Conservation (phyloP, 2,329 filamentous ascomycete genomes). For the Colletotrichum gloeosporioides region DNA sequence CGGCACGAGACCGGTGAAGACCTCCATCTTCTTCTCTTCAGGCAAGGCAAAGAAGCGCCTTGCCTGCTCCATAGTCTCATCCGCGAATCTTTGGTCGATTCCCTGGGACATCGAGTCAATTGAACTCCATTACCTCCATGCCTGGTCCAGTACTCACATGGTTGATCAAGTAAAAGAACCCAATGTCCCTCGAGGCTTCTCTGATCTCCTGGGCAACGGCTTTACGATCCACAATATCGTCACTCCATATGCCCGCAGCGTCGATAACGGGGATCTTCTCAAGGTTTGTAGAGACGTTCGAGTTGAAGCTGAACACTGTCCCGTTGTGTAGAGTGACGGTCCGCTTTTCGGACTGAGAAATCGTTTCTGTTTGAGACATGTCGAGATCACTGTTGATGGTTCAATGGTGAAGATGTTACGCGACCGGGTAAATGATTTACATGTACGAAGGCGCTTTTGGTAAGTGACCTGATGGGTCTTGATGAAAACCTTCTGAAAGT, state of each 20-base stretch:
- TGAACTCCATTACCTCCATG: not conserved
- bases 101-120: constrained; percentile 14
- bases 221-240: constrained; percentile 36
- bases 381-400: not conserved
- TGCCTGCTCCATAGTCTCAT: constrained; percentile 39
- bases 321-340: constrained; percentile 28
- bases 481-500: accelerated
- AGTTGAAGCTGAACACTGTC: constrained; percentile 26
- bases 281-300: constrained; percentile 26
- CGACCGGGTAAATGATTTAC: accelerated
- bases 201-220: constrained; percentile 44
- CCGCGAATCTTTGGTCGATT: constrained; percentile 32
- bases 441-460: not conserved
- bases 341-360: not conserved
- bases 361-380: constrained; percentile 15
- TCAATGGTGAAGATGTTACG: not conserved
- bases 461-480: accelerated
- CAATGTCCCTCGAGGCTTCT: constrained; percentile 42
- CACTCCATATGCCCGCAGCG: constrained; percentile 42
- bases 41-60: constrained; percentile 47
- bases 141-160: constrained; percentile 24
- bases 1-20: constrained; percentile 43
- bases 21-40: constrained; percentile 50
- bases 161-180: constrained; percentile 49
- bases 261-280: constrained; percentile 49